Percentiles rank a stretch among this genome's conserved stretches.
Conservation (phyloP, 371 early-diverging fungal species). For the Coemansia sp. region DNA sequence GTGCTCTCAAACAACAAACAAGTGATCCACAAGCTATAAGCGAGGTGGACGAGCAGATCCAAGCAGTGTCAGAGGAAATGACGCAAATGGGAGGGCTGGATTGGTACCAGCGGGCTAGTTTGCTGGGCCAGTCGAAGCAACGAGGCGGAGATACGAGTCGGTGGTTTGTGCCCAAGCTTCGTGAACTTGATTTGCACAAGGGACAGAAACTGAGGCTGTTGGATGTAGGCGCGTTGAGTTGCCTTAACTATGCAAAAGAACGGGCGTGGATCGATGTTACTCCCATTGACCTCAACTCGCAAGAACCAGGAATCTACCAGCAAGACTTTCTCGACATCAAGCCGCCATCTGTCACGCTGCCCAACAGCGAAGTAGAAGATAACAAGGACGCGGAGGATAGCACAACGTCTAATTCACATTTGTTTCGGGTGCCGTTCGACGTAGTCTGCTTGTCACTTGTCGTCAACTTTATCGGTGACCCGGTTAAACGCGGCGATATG, state of each 20-base stretch:
- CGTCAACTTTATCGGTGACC: constrained; percentile 87
- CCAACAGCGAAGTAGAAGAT: too few species aligned
- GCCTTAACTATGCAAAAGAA: constrained; percentile 70
- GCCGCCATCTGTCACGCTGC: too few species aligned
- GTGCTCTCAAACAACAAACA: background rate
- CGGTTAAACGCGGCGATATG: constrained; percentile 67
- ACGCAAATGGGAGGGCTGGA: constrained; percentile 82
- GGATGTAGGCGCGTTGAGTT: constrained; percentile 86
- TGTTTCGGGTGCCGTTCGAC: constrained; percentile 58
- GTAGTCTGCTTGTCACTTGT: constrained; percentile 83
- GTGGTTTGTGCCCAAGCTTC: constrained; percentile 63
- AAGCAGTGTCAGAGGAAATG: constrained; percentile 57
- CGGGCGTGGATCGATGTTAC: constrained; percentile 64
- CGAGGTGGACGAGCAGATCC: constrained; percentile 7
- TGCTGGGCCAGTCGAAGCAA: constrained; percentile 76
- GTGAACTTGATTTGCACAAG: constrained; percentile 8
- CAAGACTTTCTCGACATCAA: constrained; percentile 79
- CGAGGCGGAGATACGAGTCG: constrained; percentile 83
- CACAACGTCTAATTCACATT: background rate
- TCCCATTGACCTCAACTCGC: constrained; percentile 87
- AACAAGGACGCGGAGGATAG: too few species aligned
- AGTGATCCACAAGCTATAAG: background rate
- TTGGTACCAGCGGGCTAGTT: constrained; percentile 82
- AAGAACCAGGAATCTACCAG: constrained; percentile 64
- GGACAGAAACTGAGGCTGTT: constrained; percentile 58